Base-by-base conservation (phyloP, 805 yeast species). In the Candida golubevii region DNA sequence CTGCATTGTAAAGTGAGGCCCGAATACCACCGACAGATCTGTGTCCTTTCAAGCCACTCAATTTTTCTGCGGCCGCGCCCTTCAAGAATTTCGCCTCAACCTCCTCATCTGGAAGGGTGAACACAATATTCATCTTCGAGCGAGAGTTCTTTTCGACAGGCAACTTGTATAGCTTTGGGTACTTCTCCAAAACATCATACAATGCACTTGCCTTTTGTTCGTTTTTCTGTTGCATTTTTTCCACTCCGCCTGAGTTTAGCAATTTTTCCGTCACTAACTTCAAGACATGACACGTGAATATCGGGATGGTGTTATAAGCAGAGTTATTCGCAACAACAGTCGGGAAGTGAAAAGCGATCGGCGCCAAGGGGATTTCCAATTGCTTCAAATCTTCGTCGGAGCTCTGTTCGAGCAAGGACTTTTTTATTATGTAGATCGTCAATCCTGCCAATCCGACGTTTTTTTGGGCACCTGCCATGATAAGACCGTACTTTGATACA, bases 381-480 rank as follows among this genome's bases (percentile, higher is more conserved):
- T 69, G 66, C 36, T 62, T 71, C 55, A 89, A 71, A 53, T 80
- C 82, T 1, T 71, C 83, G 51, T 80, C 86, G 2, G 79, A 54
- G 4, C 88, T 80, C 51, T 80, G 80, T 26, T 81, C 85, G 26
- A 93, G 67, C 44, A 93, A 74, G 1, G 82, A 60, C 63, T 89
- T 91, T 67, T 87, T 88, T 66, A 90, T 83, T 57, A 93, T 91
- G 65, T 89, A 91, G 50, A 93, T 75, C 12, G 97, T 85, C 52
- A 93, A 79, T 33, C 99, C 99, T 8, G 99, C 97, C 60, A 93
- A 72, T 44, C 99, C 99, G 60, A 93, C 88, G 65, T 93, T 93
- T 69, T 93, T 93, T 69, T 93, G 99, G 26, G 98, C 99, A 50
- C 99, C 99, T 14, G 97, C 99, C 79, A 90, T 82, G 49, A 93